These are phyloP conservation scores for Hypoxylon lienhwacheense DNA, from an alignment of 495 filamentous ascomycete genomes.

Conservation along the genomic window DNA sequence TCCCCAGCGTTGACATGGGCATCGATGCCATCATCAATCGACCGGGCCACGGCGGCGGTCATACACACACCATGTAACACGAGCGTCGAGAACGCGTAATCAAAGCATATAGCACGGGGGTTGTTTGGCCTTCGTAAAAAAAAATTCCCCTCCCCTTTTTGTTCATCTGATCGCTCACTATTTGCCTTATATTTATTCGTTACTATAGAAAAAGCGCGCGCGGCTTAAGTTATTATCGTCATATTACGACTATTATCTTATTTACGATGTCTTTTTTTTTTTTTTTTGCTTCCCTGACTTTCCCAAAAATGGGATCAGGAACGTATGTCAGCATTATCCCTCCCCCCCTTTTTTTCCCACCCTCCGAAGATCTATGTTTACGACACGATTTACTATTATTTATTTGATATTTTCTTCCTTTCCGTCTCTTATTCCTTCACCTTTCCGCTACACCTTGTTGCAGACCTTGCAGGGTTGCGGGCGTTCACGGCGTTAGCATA, in stretches of 20 bases:
- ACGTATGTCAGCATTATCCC: too few species aligned
- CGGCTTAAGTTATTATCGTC: too few species aligned
- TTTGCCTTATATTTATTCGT: too few species aligned
- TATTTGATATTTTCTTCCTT: constrained; percentile 2
- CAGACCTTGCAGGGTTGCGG: background rate
- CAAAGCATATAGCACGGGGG: background rate
- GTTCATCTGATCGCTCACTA: too few species aligned
- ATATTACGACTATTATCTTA: too few species aligned
- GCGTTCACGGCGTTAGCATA: constrained; percentile 34
- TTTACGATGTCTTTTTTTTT: too few species aligned
- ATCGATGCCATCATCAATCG: constrained; percentile 60
- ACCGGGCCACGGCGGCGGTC: constrained; percentile 34
- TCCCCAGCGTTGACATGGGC: constrained; percentile 60
- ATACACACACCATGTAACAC: constrained; percentile 22
- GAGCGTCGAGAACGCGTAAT: background rate
- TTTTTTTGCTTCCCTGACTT: too few species aligned
- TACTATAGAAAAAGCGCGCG: too few species aligned
- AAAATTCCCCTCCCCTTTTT: too few species aligned
- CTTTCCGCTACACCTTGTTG: background rate
- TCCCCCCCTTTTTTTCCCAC: too few species aligned
- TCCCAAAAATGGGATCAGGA: too few species aligned
- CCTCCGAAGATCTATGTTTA: background rate
- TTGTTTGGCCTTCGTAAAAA: too few species aligned
- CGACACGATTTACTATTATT: constrained; percentile 3
- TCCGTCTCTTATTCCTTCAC: background rate